A percentile compares a stretch with the other conserved stretches of the same genome.
phyloP scores from a whole-genome alignment of 2,329 filamentous ascomycete genomes.

The Lizonia empirigonia region DNA sequence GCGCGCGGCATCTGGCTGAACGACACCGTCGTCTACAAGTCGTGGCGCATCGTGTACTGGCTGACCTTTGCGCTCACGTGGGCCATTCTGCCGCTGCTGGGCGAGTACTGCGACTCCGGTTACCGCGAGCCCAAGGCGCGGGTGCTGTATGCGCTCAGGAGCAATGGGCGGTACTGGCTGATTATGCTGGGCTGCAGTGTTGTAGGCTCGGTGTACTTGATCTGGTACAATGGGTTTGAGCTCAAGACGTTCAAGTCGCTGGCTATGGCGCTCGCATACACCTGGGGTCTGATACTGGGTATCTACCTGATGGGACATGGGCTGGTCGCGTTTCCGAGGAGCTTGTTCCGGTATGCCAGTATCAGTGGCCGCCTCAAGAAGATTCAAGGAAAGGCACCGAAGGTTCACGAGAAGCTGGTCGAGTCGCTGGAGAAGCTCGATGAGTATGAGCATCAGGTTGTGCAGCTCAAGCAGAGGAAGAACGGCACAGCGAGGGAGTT shows the following conservation, averaged over 20 bases:
- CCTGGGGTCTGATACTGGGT: conserved; percentile 87
- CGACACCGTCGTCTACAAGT: conserved; percentile 75
- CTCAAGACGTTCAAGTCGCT: conserved; percentile 77
- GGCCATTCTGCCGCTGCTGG: conserved; percentile 90
- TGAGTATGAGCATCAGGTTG: conserved; percentile 79
- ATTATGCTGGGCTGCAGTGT: conserved; percentile 74
- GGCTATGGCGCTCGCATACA: conserved; percentile 92
- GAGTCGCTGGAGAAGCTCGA: conserved; percentile 82
- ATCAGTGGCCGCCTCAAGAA: conserved; percentile 74
- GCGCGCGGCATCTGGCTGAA: conserved; percentile 87
- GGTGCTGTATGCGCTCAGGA: conserved; percentile 80
- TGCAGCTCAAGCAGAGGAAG: conserved; percentile 80
- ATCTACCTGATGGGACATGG: conserved; percentile 99
- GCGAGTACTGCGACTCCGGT: conserved; percentile 92
- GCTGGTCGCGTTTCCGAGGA: conserved; percentile 85
- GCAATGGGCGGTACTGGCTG: conserved; percentile 87
- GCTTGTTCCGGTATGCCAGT: conserved; percentile 78
- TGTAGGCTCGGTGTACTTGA: conserved; percentile 80
- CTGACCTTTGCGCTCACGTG: conserved; percentile 93
- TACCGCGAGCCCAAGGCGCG: conserved; percentile 85
- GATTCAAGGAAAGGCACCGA: conserved; percentile 79
- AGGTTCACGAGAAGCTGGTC: conserved; percentile 82
- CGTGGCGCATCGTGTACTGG: conserved; percentile 97
- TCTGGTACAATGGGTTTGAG: conserved; percentile 75
- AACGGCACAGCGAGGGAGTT: conserved; percentile 75